Conservation (phyloP, 371 early-diverging fungal species). For the Mortierella sp. region DNA sequence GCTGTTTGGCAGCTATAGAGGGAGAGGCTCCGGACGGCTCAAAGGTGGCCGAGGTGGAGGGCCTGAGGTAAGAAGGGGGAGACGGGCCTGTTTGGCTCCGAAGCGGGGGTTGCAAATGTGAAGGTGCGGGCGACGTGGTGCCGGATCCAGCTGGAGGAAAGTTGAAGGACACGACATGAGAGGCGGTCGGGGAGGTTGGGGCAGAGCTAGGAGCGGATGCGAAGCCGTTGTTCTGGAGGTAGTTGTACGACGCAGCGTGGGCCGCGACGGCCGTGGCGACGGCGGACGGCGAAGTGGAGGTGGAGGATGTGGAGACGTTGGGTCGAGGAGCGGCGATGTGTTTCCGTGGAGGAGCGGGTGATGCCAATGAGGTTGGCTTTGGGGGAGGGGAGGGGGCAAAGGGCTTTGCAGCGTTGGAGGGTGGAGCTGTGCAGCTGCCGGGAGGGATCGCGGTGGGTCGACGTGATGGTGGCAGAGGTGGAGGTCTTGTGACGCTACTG, state of each 20-base stretch:
- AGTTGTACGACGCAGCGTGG: constrained; percentile 6
- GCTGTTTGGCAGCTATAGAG: constrained; percentile 41
- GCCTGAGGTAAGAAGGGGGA: constrained; percentile 30
- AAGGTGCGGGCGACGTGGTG: not conserved
- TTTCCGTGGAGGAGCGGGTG: constrained; percentile 42
- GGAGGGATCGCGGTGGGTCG: constrained; percentile 27
- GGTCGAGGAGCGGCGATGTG: constrained; percentile 36
- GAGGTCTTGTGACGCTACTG: constrained; percentile 17
- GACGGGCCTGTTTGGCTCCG: constrained; percentile 36
- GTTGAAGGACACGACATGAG: constrained; percentile 18
- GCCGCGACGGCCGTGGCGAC: constrained; percentile 19
- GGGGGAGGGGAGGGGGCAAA: constrained; percentile 46
- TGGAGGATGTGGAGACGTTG: constrained; percentile 18
- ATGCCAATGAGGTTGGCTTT: constrained; percentile 34
- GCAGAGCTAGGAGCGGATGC: constrained; percentile 19
- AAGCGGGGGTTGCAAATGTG: constrained; percentile 18
- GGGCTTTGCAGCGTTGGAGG: not conserved
- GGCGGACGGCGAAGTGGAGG: constrained; percentile 31
- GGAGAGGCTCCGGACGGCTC: constrained; percentile 30
- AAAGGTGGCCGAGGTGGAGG: constrained; percentile 32
- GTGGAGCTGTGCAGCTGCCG: not conserved
- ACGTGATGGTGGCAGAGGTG: constrained; percentile 33
- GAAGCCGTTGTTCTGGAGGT: constrained; percentile 6
- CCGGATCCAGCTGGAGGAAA: not conserved
- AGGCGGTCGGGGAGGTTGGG: constrained; percentile 23